Conservation (phyloP, 495 filamentous ascomycete species). For the Amorphotheca resinae region DNA sequence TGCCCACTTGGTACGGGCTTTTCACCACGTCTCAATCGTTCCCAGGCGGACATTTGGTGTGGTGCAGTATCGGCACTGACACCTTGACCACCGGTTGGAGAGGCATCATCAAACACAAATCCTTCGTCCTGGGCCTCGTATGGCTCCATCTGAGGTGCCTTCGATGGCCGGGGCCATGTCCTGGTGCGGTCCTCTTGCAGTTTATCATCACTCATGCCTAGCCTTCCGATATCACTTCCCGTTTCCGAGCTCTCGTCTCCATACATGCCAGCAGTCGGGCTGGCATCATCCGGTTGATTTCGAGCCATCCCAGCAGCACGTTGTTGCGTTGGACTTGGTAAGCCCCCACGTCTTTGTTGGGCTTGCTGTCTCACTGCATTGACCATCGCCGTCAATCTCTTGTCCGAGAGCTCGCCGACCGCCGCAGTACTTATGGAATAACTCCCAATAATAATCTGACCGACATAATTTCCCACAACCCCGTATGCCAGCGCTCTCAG, state of each 20-base stretch:
- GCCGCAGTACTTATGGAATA: constrained; percentile 10
- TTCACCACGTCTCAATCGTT: constrained; percentile 13
- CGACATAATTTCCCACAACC: constrained; percentile 1
- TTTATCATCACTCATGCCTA: not conserved
- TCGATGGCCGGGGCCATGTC: not conserved
- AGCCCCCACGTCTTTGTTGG: constrained; percentile 1
- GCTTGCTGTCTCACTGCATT: not conserved
- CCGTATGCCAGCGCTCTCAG: constrained; percentile 5
- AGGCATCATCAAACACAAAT: constrained; percentile 18
- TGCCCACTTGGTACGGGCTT: not conserved
- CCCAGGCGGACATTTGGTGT: constrained; percentile 10
- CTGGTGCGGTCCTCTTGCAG: not conserved
- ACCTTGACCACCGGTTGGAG: constrained; percentile 17
- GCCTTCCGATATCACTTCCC: not conserved
- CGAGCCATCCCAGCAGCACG: not conserved
- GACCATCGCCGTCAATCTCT: constrained; percentile 10
- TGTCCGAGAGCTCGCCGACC: constrained; percentile 12
- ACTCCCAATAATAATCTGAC: constrained; percentile 5
- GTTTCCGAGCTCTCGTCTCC: not conserved
- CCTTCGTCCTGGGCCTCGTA: not conserved
- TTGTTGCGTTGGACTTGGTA: not conserved
- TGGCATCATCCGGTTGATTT: constrained; percentile 17
- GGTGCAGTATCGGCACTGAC: constrained; percentile 7
- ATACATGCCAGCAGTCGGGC: constrained; percentile 17
- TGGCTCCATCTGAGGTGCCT: not conserved